These are phyloP conservation scores for Nicotiana rustica DNA, from an alignment of 305 asterid genomes.

Conservation along the genomic window DNA sequence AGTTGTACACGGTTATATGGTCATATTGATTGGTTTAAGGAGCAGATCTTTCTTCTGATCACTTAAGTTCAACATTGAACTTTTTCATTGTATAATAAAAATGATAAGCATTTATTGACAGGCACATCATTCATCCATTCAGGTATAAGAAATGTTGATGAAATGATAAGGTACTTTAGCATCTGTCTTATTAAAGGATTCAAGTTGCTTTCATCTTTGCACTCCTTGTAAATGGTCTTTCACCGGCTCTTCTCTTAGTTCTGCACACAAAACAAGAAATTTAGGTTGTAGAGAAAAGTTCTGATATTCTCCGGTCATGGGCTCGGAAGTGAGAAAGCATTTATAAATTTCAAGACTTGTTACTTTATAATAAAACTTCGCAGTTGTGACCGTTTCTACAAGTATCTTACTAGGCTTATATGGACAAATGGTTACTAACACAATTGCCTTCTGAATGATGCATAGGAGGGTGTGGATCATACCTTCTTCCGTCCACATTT, in stretches of 20 bases:
- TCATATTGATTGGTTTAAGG: neutral
- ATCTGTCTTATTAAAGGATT: neutral
- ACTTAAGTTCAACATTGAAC: neutral
- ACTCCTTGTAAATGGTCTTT: conserved; percentile 6
- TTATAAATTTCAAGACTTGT: neutral
- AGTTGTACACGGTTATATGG: neutral
- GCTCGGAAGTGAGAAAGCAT: neutral
- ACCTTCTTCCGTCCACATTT: conserved; percentile 36
- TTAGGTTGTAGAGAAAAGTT: conserved; percentile 19
- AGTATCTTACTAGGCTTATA: neutral
- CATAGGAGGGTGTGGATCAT: neutral
- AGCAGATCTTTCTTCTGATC: neutral
- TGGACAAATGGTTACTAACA: neutral
- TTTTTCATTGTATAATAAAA: conserved; percentile 12
- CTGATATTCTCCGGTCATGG: neutral
- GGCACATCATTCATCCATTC: neutral
- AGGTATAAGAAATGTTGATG: neutral
- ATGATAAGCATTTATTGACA: neutral
- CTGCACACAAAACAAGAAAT: conserved; percentile 24
- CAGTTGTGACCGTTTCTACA: neutral
- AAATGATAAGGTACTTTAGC: neutral
- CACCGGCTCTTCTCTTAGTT: neutral
- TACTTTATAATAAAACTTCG: neutral
- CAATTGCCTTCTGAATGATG: neutral
- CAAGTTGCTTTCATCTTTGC: conserved; percentile 32